Base-by-base conservation (phyloP, 106 monocot species). In the Dendrobium catenatum region DNA sequence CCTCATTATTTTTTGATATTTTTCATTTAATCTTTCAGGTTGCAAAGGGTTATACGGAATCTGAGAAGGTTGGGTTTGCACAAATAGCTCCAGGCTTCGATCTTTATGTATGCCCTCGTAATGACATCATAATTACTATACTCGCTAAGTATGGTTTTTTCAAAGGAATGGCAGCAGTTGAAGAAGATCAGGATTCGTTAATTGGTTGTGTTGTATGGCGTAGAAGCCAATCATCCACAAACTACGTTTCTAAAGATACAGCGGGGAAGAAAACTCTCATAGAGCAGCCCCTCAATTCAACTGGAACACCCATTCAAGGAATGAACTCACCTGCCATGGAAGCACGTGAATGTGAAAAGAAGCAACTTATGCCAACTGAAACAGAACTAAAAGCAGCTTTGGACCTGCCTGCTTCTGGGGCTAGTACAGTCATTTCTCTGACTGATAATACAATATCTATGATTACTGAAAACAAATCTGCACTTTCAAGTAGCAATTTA, bases 131-230 rank as follows among this genome's bases (percentile, higher is more conserved):
- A 74, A 91, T 94, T 55, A 94, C 91, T n/a, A 89, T 94, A 79
- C 86, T 94, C 54, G 91, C 94, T 17, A 94, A 89, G 78, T 81
- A 88, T 77, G 94, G 94, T 46, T 94, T 94, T 78, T 94, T 94
- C 84, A 94, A 91, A 76, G 94, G 94, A 81, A 88, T 88, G 85
- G 56, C 78, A 48, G 91, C 86, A 58, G 83, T 88, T 75, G 88
- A 91, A 80, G 88, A 86, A 80, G 86, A 94, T 82, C 86, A 83
- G 13, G 85, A 91, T 81, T 94, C 94, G 19, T 86, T 94, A 46
- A 91, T 94, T 79, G 94, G 94, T 54, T 94, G 94, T 80, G 85
- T 94, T 85, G 79, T 94, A 42, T 91, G 89, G 89, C 89, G 88
- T 44, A 89, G 91, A 86, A 80, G 78, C 61, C 83, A 18, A 0